A percentile compares a stretch with the other conserved stretches of the same genome.
Evolutionary conservation across 257 asterid species (phyloP).

Genomic region (Sherardia arvensis): DNA sequence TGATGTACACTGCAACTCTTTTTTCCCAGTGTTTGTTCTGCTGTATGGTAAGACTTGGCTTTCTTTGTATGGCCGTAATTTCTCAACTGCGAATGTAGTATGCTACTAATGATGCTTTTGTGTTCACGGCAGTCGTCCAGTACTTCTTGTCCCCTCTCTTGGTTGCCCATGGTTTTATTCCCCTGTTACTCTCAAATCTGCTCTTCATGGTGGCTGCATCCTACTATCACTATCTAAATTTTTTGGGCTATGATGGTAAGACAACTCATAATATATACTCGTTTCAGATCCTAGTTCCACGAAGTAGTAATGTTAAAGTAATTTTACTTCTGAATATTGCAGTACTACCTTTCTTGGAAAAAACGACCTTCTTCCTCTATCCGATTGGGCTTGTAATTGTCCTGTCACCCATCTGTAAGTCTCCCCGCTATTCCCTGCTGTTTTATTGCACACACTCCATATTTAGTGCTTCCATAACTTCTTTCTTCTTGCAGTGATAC

Average conservation of each 20-base stretch:
- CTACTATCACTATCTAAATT: slow-evolving; percentile 93
- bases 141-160: slow-evolving; percentile 85
- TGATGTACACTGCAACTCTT: slow-evolving; percentile 99
- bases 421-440: not conserved
- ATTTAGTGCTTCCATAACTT: not conserved
- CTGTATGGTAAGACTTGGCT: slow-evolving; percentile 59
- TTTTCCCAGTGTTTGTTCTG: slow-evolving; percentile 89
- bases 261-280: not conserved
- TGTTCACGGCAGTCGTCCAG: slow-evolving; percentile 55
- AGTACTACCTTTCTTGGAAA: slow-evolving; percentile 96
- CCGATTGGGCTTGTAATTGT: slow-evolving; percentile 80
- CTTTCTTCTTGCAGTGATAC: slow-evolving; percentile 53
- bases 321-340: slow-evolving; percentile 21
- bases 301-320: not conserved
- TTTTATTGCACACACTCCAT: not conserved
- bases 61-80: slow-evolving; percentile 5
- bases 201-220: slow-evolving; percentile 92
- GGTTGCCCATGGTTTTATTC: slow-evolving; percentile 91
- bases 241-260: slow-evolving; percentile 94
- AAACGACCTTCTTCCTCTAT: slow-evolving; percentile 92
- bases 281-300: not conserved
- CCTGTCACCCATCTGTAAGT: slow-evolving; percentile 74
- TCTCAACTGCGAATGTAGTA: too few relatives aligned
- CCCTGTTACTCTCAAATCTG: slow-evolving; percentile 72
- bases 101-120: slow-evolving; percentile 18